Evolutionary conservation across 371 early-diverging fungal species (phyloP).

Genomic region (Syncephalis fuscata): DNA sequence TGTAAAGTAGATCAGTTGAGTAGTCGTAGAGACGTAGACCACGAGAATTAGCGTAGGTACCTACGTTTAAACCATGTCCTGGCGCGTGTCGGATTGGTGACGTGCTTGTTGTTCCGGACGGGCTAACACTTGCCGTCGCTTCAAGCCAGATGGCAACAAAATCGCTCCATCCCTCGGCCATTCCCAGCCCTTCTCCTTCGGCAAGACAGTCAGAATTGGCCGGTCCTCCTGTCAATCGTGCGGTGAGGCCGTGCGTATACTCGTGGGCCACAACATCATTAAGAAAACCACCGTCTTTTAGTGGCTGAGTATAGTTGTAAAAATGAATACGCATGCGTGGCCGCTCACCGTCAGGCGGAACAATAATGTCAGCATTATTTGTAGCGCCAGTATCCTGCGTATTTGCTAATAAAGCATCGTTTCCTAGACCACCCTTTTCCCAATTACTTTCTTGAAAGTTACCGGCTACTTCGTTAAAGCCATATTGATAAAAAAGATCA

Average conservation of each 20-base stretch:
- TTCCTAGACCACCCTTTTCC: conserved; percentile 53
- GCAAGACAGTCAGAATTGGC: conserved; percentile 79
- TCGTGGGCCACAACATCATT: conserved; percentile 87
- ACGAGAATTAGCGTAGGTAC: conserved; percentile 66
- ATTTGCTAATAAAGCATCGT: conserved; percentile 85
- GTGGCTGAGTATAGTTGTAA: conserved; percentile 56
- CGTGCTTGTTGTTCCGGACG: too few relatives aligned
- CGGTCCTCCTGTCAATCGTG: conserved; percentile 86
- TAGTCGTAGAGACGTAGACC: conserved; percentile 75
- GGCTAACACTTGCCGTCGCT: conserved; percentile 31
- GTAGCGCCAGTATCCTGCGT: conserved; percentile 90
- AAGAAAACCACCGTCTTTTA: conserved; percentile 87
- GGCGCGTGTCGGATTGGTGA: conserved; percentile 41
- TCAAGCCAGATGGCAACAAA: conserved; percentile 74
- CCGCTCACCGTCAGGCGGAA: conserved; percentile 86
- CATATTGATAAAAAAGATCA: conserved; percentile 76
- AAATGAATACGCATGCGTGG: conserved; percentile 91
- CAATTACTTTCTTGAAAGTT: conserved; percentile 92
- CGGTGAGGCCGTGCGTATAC: conserved; percentile 80
- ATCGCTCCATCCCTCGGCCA: conserved; percentile 97
- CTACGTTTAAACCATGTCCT: conserved; percentile 15
- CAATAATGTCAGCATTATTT: conserved; percentile 91
- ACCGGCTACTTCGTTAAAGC: conserved; percentile 85
- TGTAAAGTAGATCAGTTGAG: conserved; percentile 57
- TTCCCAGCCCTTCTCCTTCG: conserved; percentile 86